Percentiles rank a stretch among this genome's conserved stretches.
Evolutionary conservation across 2,329 filamentous ascomycete genomes (phyloP).

Genomic region (Chalara sp.): DNA sequence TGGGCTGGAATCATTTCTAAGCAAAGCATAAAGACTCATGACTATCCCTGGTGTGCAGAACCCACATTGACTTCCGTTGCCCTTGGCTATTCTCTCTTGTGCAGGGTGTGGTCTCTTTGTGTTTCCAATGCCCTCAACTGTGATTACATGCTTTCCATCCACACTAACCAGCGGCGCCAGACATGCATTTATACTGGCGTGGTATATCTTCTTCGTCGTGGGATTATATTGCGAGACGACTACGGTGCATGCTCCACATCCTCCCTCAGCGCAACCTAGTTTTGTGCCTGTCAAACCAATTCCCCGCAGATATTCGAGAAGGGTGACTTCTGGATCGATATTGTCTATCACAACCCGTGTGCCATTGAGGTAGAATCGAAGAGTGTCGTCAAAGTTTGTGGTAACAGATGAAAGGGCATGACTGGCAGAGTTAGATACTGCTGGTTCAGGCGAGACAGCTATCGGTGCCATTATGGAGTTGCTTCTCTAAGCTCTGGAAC

Average conservation of each 20-base stretch:
- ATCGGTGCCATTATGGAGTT: slow-evolving; percentile 44
- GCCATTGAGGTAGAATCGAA: slow-evolving; percentile 92
- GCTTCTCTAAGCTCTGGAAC: too few species aligned
- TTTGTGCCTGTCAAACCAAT: slow-evolving; percentile 95
- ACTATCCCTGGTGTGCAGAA: slow-evolving; percentile 98
- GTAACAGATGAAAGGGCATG: slow-evolving; percentile 56
- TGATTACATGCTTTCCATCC: slow-evolving; percentile 97
- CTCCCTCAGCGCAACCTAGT: slow-evolving; percentile 91
- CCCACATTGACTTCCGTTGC: slow-evolving; percentile 84
- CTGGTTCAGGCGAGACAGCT: slow-evolving; percentile 43
- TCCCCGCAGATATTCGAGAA: slow-evolving; percentile 87
- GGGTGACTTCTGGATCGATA: slow-evolving; percentile 83
- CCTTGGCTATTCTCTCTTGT: slow-evolving; percentile 85
- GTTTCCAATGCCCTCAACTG: slow-evolving; percentile 90
- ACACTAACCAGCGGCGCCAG: slow-evolving; percentile 86
- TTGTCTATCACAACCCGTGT: slow-evolving; percentile 81
- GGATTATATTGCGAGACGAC: slow-evolving; percentile 92
- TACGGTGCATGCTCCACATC: slow-evolving; percentile 93
- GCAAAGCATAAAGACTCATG: slow-evolving; percentile 90
- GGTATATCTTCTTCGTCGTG: slow-evolving; percentile 78
- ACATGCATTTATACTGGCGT: slow-evolving; percentile 95
- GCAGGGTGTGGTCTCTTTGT: slow-evolving; percentile 79
- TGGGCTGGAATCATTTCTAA: slow-evolving; percentile 76
- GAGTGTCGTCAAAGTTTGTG: slow-evolving; percentile 74
- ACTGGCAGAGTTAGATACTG: slow-evolving; percentile 15